Conservation (phyloP, 1,284 basidiomycete species). For the Phenoliferia sp. region DNA sequence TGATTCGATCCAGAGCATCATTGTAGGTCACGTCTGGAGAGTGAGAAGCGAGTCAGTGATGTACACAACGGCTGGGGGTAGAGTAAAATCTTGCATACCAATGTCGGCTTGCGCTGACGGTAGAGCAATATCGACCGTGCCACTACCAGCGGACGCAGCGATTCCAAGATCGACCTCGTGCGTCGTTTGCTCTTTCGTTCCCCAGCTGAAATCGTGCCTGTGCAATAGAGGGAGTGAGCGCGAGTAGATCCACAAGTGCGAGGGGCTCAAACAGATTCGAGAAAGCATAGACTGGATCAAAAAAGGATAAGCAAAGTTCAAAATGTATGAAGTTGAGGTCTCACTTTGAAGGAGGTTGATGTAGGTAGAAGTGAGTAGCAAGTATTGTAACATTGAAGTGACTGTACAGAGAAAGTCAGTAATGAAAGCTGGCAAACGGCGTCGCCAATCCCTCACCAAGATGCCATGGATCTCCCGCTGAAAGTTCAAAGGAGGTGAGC, state of each 20-base stretch:
- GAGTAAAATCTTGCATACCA: conserved; percentile 38
- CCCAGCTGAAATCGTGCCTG: conserved; percentile 40
- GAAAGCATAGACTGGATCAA: conserved; percentile 47
- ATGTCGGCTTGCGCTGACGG: conserved; percentile 79
- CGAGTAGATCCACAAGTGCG: neutral
- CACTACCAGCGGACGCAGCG: conserved; percentile 63
- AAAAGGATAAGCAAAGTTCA: too few relatives aligned
- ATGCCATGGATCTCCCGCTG: conserved; percentile 13
- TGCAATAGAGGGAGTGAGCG: conserved; percentile 36
- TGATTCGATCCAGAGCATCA: conserved; percentile 76
- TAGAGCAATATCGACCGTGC: conserved; percentile 83
- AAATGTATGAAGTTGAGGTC: too few relatives aligned
- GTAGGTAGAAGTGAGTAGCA: conserved; percentile 81
- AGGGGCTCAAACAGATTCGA: conserved; percentile 66
- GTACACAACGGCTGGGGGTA: neutral
- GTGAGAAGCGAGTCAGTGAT: neutral
- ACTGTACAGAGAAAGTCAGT: conserved; percentile 41
- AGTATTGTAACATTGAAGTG: conserved; percentile 83
- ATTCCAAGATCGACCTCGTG: conserved; percentile 42
- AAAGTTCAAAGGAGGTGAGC: neutral
- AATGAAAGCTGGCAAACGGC: neutral
- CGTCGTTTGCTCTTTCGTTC: conserved; percentile 44
- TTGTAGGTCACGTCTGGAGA: conserved; percentile 68
- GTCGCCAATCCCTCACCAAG: neutral
- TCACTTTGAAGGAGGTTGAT: conserved; percentile 64